phyloP scores from a whole-genome alignment of 1,284 basidiomycete genomes.

The Waitea zeae region DNA sequence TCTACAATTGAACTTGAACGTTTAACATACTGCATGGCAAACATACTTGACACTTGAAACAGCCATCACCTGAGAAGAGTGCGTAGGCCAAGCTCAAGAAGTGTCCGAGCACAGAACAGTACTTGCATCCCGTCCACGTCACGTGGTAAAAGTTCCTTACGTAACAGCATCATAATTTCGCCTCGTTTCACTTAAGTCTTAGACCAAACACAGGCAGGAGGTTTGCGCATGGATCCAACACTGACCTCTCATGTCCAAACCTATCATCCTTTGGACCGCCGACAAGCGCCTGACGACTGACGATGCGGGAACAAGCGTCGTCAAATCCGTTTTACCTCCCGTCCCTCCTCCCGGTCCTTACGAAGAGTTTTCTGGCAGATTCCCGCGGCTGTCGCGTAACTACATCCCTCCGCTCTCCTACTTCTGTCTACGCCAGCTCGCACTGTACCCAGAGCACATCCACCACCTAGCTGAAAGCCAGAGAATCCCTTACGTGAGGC shows the following conservation, averaged over 20 bases:
- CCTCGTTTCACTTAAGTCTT: not conserved
- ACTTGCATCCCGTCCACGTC: not conserved
- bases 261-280: conserved; percentile 14
- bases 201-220: not conserved
- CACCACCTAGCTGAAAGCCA: conserved; percentile 7
- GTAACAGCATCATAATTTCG: not conserved
- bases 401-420: conserved; percentile 21
- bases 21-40: too few species aligned
- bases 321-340: conserved; percentile 14
- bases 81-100: too few species aligned
- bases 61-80: not conserved
- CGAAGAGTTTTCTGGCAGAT: conserved; percentile 4
- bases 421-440: conserved; percentile 20
- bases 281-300: conserved; percentile 12
- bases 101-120: not conserved
- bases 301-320: conserved; percentile 19
- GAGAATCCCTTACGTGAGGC: not conserved
- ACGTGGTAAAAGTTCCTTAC: not conserved
- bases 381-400: conserved; percentile 6
- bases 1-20: too few species aligned
- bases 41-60: too few species aligned
- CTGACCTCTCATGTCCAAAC: not conserved
- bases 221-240: not conserved
- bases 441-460: conserved; percentile 19
- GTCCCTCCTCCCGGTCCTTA: conserved; percentile 12